Evolutionary conservation across 495 filamentous ascomycete genomes (phyloP).

Genomic region (Apiosordaria backusii): DNA sequence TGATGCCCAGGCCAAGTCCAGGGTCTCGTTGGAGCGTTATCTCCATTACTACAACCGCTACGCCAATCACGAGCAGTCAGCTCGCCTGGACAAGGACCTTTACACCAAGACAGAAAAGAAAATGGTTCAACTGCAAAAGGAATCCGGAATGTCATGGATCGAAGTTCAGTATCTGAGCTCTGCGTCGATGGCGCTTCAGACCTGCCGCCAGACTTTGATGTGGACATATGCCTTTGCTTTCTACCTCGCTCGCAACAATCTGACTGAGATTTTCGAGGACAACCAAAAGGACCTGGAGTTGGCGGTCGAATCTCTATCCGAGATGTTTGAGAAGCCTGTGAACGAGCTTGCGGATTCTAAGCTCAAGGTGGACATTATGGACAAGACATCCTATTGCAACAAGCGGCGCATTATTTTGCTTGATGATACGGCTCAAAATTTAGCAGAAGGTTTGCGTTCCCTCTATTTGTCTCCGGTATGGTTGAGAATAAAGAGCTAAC

Average conservation of each 20-base stretch:
- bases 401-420: slow-evolving; percentile 85
- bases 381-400: slow-evolving; percentile 95
- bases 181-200: slow-evolving; percentile 90
- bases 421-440: slow-evolving; percentile 84
- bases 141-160: slow-evolving; percentile 97
- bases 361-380: slow-evolving; percentile 95
- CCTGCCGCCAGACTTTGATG: slow-evolving; percentile 93
- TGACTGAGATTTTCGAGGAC: slow-evolving; percentile 96
- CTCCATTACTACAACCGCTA: slow-evolving; percentile 99
- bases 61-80: slow-evolving; percentile 97
- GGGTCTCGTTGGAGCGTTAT: slow-evolving; percentile 87
- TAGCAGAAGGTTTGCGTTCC: slow-evolving; percentile 69
- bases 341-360: slow-evolving; percentile 66
- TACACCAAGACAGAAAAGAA: slow-evolving; percentile 97
- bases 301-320: slow-evolving; percentile 89
- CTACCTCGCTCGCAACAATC: slow-evolving; percentile 90
- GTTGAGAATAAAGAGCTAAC: slow-evolving; percentile 9
- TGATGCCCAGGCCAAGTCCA: slow-evolving; percentile 83
- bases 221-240: slow-evolving; percentile 99
- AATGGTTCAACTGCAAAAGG: slow-evolving; percentile 90
- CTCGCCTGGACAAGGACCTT: slow-evolving; percentile 93
- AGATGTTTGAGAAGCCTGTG: slow-evolving; percentile 97
- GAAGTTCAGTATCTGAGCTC: slow-evolving; percentile 95
- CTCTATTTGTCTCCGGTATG: background rate
- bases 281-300: slow-evolving; percentile 98